A percentile compares a stretch with the other conserved stretches of the same genome.
These are phyloP conservation scores for Ophiocytium majus DNA, from an alignment of 352 stramenopile genomes.

Conservation along the genomic window DNA sequence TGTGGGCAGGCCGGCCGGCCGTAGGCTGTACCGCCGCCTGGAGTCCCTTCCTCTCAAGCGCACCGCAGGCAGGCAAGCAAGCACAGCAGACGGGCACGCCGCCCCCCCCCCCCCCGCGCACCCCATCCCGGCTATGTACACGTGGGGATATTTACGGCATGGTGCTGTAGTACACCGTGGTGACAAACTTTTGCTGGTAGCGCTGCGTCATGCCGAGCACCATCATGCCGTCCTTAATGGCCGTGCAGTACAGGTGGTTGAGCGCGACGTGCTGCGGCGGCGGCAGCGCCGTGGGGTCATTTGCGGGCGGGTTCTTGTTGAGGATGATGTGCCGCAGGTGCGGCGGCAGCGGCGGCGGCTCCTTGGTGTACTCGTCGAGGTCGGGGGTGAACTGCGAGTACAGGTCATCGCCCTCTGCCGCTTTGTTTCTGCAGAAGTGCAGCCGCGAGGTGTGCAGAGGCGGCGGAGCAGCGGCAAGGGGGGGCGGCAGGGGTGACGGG, in stretches of 20 bases:
- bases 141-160: constrained; percentile 30
- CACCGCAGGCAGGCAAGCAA: too few relatives aligned
- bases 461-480: too few relatives aligned
- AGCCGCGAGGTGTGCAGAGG: too few relatives aligned
- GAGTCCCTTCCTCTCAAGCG: too few relatives aligned
- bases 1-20: too few relatives aligned
- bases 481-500: too few relatives aligned
- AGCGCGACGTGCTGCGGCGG: constrained; percentile 97
- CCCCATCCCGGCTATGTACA: not conserved
- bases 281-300: constrained; percentile 88
- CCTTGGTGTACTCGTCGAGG: constrained; percentile 98
- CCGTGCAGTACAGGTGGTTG: constrained; percentile 99
- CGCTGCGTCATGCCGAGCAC: constrained; percentile 96
- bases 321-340: constrained; percentile 99
- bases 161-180: constrained; percentile 59
- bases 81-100: too few relatives aligned
- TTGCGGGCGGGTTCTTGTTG: constrained; percentile 83
- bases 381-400: constrained; percentile 94
- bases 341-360: constrained; percentile 93
- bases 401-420: constrained; percentile 68
- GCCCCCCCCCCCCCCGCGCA: too few relatives aligned
- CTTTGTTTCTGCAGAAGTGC: not conserved
- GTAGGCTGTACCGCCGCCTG: too few relatives aligned
- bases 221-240: constrained; percentile 99
- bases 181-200: constrained; percentile 59